These are phyloP conservation scores for Thelonectria rubi DNA, from an alignment of 2,329 filamentous ascomycete species.

Conservation along the genomic window DNA sequence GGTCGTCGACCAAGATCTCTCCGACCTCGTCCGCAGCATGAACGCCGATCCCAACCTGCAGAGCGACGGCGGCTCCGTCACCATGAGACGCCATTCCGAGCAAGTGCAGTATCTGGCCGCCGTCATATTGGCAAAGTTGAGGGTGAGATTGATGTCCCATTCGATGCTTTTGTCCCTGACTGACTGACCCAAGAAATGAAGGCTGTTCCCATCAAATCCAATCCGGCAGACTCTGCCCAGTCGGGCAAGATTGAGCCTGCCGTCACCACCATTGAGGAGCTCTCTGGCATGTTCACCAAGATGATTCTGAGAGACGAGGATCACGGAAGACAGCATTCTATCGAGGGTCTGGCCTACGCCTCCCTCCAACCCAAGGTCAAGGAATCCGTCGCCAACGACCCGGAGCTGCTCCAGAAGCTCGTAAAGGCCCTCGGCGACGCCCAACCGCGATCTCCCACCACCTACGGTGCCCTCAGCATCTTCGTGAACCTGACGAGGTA, in stretches of 20 bases:
- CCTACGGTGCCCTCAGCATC: conserved; percentile 88
- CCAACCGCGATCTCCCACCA: conserved; percentile 71
- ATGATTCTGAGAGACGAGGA: conserved; percentile 70
- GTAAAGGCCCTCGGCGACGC: conserved; percentile 69
- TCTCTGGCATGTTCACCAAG: conserved; percentile 70
- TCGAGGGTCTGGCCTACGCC: conserved; percentile 92
- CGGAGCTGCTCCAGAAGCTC: conserved; percentile 73
- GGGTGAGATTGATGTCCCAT: conserved; percentile 52
- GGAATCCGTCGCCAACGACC: conserved; percentile 77
- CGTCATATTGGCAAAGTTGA: conserved; percentile 78
- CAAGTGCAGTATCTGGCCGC: conserved; percentile 73
- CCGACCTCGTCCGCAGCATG: conserved; percentile 60
- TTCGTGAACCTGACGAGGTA: conserved; percentile 87
- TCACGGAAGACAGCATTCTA: conserved; percentile 71
- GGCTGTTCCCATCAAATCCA: conserved; percentile 61
- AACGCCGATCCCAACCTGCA: conserved; percentile 66
- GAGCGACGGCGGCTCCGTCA: conserved; percentile 66
- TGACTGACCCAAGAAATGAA: conserved; percentile 61
- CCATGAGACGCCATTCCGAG: conserved; percentile 68
- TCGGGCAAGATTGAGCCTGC: conserved; percentile 58
- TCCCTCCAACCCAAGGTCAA: conserved; percentile 88
- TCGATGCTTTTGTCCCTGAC: conserved; percentile 44
- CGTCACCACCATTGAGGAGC: conserved; percentile 70
- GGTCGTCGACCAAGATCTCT: conserved; percentile 77
- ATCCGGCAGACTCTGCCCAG: conserved; percentile 51